Evolutionary conservation across 148 eudicot species (phyloP).

Genomic region (Nyssa sinensis): DNA sequence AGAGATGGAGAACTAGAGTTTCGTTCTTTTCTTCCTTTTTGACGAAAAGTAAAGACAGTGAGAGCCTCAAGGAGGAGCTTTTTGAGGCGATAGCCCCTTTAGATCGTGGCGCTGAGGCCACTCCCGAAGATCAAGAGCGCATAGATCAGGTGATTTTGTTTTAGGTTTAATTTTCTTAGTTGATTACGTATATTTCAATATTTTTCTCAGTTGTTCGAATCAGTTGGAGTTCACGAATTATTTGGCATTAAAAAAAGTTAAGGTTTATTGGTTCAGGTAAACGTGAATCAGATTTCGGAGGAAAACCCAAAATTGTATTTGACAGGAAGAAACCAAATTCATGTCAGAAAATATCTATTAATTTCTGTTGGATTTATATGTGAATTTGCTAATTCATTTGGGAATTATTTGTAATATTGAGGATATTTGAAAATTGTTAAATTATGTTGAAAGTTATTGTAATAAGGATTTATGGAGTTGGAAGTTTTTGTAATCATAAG

Average conservation of each 20-base stretch:
- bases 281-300: background rate
- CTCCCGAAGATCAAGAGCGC: slow-evolving; percentile 30
- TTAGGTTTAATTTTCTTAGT: background rate
- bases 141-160: slow-evolving; percentile 31
- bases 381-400: background rate
- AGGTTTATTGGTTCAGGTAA: background rate
- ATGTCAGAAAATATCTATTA: background rate
- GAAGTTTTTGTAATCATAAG: background rate
- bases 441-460: background rate
- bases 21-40: slow-evolving; percentile 28
- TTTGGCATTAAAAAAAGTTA: background rate
- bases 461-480: background rate
- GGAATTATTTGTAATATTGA: background rate
- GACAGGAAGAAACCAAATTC: background rate
- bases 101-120: slow-evolving; percentile 45
- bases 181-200: background rate
- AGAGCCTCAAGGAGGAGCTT: slow-evolving; percentile 44
- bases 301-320: background rate
- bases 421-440: background rate
- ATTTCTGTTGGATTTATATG: background rate
- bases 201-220: background rate
- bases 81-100: slow-evolving; percentile 36
- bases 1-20: slow-evolving; percentile 23
- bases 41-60: slow-evolving; percentile 16
- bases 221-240: background rate